Percentiles rank a stretch among this genome's conserved stretches.
These are phyloP conservation scores for Hawksworthiomyces lignivorus DNA, from an alignment of 2,329 filamentous ascomycete genomes.

Conservation along the genomic window DNA sequence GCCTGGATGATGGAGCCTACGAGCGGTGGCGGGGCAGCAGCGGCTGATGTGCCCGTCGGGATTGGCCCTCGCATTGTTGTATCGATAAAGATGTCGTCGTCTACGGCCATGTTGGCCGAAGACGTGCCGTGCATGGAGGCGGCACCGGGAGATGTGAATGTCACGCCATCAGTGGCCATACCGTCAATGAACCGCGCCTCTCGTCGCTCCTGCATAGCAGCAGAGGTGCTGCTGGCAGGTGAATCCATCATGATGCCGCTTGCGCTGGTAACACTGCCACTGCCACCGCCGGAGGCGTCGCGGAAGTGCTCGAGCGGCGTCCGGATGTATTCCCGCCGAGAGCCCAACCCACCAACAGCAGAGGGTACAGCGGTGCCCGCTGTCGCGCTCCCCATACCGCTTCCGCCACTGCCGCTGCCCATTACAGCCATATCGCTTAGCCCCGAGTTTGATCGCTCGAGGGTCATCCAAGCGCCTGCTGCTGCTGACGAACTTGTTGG, in stretches of 20 bases:
- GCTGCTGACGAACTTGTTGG: conserved; percentile 13
- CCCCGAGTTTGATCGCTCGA: conserved; percentile 46
- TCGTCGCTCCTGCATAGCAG: conserved; percentile 42
- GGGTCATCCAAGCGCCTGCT: conserved; percentile 24
- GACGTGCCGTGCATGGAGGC: conserved; percentile 13
- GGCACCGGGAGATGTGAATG: no score
- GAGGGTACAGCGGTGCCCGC: conserved; percentile 6
- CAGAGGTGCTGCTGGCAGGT: conserved; percentile 30
- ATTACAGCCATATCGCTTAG: conserved; percentile 37
- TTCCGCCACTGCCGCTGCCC: conserved; percentile 16
- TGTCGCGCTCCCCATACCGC: conserved; percentile 4
- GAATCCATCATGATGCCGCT: no score
- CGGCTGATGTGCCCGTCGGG: conserved; percentile 28
- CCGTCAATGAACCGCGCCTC: conserved; percentile 63
- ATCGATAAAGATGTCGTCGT: conserved; percentile 53
- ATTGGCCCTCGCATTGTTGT: conserved; percentile 54
- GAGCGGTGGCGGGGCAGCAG: neutral
- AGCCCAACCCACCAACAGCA: neutral
- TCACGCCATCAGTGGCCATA: conserved; percentile 46
- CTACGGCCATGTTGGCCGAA: conserved; percentile 12
- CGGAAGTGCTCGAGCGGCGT: conserved; percentile 8
- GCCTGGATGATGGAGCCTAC: conserved; percentile 22
- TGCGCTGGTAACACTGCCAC: conserved; percentile 13
- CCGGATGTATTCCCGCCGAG: conserved; percentile 5
- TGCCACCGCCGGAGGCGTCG: neutral